Conservation (phyloP, 495 filamentous ascomycete genomes). For the Cairneyella variabilis region DNA sequence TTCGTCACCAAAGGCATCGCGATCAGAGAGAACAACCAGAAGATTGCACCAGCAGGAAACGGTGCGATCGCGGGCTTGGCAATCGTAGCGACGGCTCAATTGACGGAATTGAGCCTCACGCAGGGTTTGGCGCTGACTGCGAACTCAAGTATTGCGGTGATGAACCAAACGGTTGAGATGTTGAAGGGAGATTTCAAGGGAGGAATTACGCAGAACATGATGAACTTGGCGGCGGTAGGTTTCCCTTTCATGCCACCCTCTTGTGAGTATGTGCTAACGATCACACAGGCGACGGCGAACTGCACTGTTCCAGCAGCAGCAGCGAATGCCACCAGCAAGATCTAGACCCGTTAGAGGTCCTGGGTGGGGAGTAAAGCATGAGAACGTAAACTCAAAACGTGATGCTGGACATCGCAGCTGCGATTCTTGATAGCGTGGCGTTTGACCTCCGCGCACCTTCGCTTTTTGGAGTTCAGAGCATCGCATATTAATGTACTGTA, state of each 20-base stretch:
- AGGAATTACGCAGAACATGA: constrained; percentile 16
- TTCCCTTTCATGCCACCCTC: background rate
- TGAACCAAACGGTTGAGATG: constrained; percentile 12
- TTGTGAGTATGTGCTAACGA: background rate
- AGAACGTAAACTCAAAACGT: background rate
- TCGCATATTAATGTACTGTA: too few relatives aligned
- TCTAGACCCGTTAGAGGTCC: background rate
- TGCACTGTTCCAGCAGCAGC: background rate
- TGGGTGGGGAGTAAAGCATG: background rate
- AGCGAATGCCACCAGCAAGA: background rate
- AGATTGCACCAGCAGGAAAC: constrained; percentile 16
- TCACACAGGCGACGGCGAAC: background rate
- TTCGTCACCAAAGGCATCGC: constrained; percentile 13
- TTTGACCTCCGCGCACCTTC: too few relatives aligned
- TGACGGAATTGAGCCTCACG: constrained; percentile 13
- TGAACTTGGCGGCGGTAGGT: constrained; percentile 14
- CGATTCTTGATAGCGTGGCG: too few relatives aligned
- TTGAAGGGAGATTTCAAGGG: constrained; percentile 13
- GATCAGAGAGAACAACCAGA: constrained; percentile 17
- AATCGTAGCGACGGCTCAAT: constrained; percentile 17
- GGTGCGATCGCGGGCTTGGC: constrained; percentile 11
- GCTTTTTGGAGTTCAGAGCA: too few relatives aligned
- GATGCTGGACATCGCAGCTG: background rate
- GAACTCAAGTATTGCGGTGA: background rate
- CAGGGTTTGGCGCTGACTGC: background rate